phyloP scores from a whole-genome alignment of 352 stramenopile genomes.

The Pythium periplocum region DNA sequence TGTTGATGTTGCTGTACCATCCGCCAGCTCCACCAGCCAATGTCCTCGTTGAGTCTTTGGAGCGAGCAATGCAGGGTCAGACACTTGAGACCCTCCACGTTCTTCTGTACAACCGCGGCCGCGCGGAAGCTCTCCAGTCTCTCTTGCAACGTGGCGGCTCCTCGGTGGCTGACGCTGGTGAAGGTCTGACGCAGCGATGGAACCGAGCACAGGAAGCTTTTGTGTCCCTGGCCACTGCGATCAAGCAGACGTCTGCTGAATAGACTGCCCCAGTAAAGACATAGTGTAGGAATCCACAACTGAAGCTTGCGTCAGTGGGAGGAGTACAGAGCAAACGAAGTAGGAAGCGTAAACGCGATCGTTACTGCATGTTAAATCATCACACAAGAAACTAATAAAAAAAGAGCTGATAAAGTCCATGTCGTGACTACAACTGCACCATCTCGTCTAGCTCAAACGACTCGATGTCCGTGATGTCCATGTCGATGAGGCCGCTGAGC shows the following conservation, averaged over 20 bases:
- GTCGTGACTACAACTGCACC: too few relatives aligned
- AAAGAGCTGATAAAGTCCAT: not conserved
- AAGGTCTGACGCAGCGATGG: constrained; percentile 56
- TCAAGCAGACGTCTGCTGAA: constrained; percentile 43
- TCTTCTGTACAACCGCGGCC: constrained; percentile 74
- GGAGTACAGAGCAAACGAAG: too few relatives aligned
- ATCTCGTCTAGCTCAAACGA: not conserved
- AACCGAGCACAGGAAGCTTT: constrained; percentile 60
- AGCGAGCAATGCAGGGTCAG: constrained; percentile 52
- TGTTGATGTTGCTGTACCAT: constrained; percentile 78
- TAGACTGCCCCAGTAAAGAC: too few relatives aligned
- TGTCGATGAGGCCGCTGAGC: constrained; percentile 10
- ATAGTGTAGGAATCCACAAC: too few relatives aligned
- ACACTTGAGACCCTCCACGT: constrained; percentile 47
- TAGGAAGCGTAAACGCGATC: too few relatives aligned
- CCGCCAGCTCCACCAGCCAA: constrained; percentile 60
- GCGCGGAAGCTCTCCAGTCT: constrained; percentile 65
- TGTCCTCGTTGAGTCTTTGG: constrained; percentile 59
- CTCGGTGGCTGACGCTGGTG: constrained; percentile 42
- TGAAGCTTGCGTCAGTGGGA: too few relatives aligned
- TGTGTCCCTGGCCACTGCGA: constrained; percentile 67
- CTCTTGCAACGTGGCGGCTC: constrained; percentile 63
- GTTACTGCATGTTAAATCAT: not conserved
- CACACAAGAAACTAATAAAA: not conserved
- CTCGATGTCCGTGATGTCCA: not conserved